phyloP scores from a whole-genome alignment of 208 protist genomes.

The Leishmania tarentolae region DNA sequence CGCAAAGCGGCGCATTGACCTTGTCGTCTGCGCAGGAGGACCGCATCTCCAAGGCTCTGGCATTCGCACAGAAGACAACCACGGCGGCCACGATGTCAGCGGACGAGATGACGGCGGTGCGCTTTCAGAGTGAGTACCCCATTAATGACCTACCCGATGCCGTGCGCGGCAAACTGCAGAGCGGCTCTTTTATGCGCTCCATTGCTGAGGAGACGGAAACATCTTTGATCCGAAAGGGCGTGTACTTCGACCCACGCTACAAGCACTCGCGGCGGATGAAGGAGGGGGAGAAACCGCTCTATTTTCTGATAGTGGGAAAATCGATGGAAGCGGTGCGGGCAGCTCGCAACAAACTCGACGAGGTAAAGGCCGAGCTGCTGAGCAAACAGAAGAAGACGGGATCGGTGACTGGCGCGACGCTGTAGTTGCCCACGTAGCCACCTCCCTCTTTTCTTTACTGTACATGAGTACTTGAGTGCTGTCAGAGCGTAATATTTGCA shows the following conservation, averaged over 20 bases:
- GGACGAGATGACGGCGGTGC: conserved; percentile 43
- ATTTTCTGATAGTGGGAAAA: conserved; percentile 75
- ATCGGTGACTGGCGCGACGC: conserved; percentile 55
- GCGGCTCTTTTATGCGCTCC: conserved; percentile 48
- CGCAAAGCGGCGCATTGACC: conserved; percentile 9
- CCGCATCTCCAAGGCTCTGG: conserved; percentile 66
- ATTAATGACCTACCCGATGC: conserved; percentile 83
- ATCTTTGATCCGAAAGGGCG: conserved; percentile 80
- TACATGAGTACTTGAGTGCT: background rate
- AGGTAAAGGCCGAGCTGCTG: conserved; percentile 58
- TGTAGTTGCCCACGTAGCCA: conserved; percentile 14
- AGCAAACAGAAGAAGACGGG: conserved; percentile 51
- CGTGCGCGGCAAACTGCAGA: conserved; percentile 73
- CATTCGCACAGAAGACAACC: conserved; percentile 78
- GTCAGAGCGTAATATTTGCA: background rate
- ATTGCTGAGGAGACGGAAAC: conserved; percentile 71
- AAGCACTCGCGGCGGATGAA: conserved; percentile 78
- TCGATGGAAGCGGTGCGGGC: conserved; percentile 70
- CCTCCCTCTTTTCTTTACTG: background rate
- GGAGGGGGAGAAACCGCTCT: conserved; percentile 80
- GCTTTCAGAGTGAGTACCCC: conserved; percentile 81
- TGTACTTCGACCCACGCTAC: conserved; percentile 79
- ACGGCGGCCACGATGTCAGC: conserved; percentile 33
- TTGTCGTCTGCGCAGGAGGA: conserved; percentile 50
- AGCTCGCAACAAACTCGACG: conserved; percentile 64